These are phyloP conservation scores for Speleostelium caveatum DNA, from an alignment of 78 protist species.

Conservation along the genomic window DNA sequence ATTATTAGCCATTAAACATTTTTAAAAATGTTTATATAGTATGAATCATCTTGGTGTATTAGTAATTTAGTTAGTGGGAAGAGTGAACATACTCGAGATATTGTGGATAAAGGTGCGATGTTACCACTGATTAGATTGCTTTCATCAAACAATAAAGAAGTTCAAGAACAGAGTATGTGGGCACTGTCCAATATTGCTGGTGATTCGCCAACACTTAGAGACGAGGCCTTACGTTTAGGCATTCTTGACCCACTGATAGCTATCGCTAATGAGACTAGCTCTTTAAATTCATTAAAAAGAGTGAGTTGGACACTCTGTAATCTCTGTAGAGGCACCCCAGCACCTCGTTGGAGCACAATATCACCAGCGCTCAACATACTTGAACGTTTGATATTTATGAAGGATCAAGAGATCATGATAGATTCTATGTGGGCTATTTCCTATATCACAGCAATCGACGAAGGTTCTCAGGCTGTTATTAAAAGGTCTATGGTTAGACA, in stretches of 20 bases:
- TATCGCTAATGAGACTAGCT: neutral
- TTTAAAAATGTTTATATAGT: too few relatives aligned
- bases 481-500: conserved; percentile 81
- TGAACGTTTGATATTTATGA: conserved; percentile 61
- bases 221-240: conserved; percentile 77
- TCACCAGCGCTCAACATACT: conserved; percentile 48
- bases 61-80: neutral
- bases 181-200: conserved; percentile 99
- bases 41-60: neutral
- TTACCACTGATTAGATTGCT: neutral
- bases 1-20: too few relatives aligned
- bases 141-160: conserved; percentile 78
- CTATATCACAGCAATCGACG: conserved; percentile 91
- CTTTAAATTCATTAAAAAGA: conserved; percentile 85
- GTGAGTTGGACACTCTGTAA: conserved; percentile 96
- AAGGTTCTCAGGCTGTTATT: conserved; percentile 86
- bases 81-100: neutral
- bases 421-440: conserved; percentile 98
- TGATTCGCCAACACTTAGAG: conserved; percentile 91
- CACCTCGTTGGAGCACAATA: too few relatives aligned
- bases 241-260: conserved; percentile 50
- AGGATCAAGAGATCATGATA: conserved; percentile 91
- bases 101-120: neutral
- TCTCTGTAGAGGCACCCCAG: conserved; percentile 74
- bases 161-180: conserved; percentile 98